Conservation (phyloP, 768 basidiomycete species). For the Dioszegia aurantiaca region DNA sequence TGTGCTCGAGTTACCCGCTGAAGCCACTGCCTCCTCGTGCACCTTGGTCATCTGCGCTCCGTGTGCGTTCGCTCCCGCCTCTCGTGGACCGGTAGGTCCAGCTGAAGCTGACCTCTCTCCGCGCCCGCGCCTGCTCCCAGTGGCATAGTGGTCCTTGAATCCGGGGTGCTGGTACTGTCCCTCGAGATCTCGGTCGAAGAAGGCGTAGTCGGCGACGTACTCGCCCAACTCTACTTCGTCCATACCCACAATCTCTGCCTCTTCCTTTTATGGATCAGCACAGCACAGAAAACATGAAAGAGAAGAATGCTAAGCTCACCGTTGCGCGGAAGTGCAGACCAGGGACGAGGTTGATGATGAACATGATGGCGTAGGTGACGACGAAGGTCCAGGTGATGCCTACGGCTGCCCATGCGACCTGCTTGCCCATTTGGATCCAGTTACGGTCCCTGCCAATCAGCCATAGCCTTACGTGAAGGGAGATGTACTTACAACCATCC, state of each 20-base stretch:
- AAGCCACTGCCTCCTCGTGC: conserved; percentile 1
- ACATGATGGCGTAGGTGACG: conserved; percentile 50
- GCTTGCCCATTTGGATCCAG: conserved; percentile 74
- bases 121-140: conserved; percentile 4
- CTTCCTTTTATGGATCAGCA: too few species aligned
- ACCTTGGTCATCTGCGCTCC: neutral
- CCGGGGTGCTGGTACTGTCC: conserved; percentile 31
- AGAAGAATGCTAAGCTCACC: too few species aligned
- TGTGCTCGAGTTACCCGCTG: neutral
- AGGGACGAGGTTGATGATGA: conserved; percentile 77
- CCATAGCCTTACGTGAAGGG: conserved; percentile 55
- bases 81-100: conserved; percentile 5
- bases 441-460: conserved; percentile 44
- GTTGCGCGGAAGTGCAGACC: conserved; percentile 64
- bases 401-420: conserved; percentile 60
- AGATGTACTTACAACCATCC: conserved; percentile 72
- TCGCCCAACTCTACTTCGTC: conserved; percentile 57
- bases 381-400: conserved; percentile 52
- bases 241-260: conserved; percentile 66
- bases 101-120: conserved; percentile 12
- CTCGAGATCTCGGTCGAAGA: conserved; percentile 48
- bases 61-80: conserved; percentile 1
- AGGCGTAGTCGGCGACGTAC: conserved; percentile 50
- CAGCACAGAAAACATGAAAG: too few species aligned
- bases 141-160: conserved; percentile 13